Percentiles rank a stretch among this genome's conserved stretches.
Conservation (phyloP, 768 basidiomycete genomes). For the Clavaria fumosa region DNA sequence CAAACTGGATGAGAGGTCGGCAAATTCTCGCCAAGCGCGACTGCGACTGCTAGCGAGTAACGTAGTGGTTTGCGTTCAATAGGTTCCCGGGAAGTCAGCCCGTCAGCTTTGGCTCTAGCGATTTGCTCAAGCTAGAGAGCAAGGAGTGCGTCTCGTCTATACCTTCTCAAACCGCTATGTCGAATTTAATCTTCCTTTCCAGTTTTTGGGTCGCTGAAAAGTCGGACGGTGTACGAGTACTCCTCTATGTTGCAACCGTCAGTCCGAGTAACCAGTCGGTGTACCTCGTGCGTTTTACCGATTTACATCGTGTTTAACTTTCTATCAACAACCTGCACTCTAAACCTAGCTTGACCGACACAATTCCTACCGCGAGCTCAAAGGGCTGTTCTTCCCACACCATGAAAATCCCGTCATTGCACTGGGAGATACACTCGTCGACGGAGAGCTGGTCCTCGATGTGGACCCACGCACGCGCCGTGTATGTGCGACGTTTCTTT, state of each 20-base stretch:
- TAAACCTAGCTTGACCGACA: constrained; percentile 92
- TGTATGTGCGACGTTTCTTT: constrained; percentile 33
- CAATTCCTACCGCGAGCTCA: constrained; percentile 63
- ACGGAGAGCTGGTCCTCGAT: constrained; percentile 91
- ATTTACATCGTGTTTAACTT: no score
- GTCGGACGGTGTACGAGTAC: constrained; percentile 86
- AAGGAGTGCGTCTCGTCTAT: constrained; percentile 77
- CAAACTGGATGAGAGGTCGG: constrained; percentile 45
- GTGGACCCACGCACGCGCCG: constrained; percentile 58
- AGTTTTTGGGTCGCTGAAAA: constrained; percentile 99
- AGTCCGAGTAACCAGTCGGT: constrained; percentile 36
- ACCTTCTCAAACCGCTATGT: constrained; percentile 1
- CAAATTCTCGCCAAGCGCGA: constrained; percentile 1
- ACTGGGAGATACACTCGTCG: constrained; percentile 68
- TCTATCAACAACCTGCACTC: no score
- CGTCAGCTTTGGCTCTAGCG: constrained; percentile 64
- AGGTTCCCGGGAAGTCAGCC: constrained; percentile 97
- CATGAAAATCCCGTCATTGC: constrained; percentile 54
- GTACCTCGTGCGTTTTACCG: constrained; percentile 51
- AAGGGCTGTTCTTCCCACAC: constrained; percentile 81
- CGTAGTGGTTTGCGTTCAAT: no score
- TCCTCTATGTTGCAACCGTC: constrained; percentile 65
- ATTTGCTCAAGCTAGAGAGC: constrained; percentile 61
- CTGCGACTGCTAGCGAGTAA: no score
- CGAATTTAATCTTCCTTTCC: constrained; percentile 5